phyloP scores from a whole-genome alignment of 2,329 filamentous ascomycete species.

The Talaromyces sp. region DNA sequence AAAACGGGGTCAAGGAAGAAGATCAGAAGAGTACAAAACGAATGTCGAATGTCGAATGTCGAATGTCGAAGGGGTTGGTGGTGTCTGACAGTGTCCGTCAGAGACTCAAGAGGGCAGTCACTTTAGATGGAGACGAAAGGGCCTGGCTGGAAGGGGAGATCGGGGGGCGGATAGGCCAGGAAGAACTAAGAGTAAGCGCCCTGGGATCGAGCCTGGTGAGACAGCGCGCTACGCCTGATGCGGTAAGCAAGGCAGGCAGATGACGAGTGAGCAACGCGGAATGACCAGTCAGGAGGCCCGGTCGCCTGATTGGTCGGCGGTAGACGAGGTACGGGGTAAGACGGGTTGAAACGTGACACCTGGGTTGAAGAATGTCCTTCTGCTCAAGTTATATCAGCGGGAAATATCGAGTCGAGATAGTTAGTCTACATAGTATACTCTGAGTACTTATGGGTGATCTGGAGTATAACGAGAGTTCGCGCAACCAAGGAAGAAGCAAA shows the following conservation, averaged over 20 bases:
- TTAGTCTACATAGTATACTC: not conserved
- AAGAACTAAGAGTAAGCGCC: not conserved
- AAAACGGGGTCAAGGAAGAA: not conserved
- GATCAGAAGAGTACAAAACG: constrained; percentile 13
- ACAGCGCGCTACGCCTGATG: not conserved
- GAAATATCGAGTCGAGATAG: too few species aligned
- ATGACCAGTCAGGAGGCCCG: not conserved
- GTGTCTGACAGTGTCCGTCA: not conserved
- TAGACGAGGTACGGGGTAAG: constrained; percentile 4
- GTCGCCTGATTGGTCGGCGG: constrained; percentile 15
- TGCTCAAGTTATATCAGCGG: too few species aligned
- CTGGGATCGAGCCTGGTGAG: not conserved
- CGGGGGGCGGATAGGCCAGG: not conserved
- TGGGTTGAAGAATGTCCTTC: not conserved
- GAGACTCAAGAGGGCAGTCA: not conserved
- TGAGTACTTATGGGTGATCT: not conserved
- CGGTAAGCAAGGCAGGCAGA: constrained; percentile 4
- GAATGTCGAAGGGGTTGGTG: not conserved
- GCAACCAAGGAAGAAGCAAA: not conserved
- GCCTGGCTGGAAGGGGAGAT: not conserved
- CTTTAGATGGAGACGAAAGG: not conserved
- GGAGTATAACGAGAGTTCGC: not conserved
- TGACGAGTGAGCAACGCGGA: constrained; percentile 9
- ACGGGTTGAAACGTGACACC: not conserved
- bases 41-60: constrained; percentile 9